phyloP scores from a whole-genome alignment of 306 rosid genomes.

The Prinsepia uniflora region DNA sequence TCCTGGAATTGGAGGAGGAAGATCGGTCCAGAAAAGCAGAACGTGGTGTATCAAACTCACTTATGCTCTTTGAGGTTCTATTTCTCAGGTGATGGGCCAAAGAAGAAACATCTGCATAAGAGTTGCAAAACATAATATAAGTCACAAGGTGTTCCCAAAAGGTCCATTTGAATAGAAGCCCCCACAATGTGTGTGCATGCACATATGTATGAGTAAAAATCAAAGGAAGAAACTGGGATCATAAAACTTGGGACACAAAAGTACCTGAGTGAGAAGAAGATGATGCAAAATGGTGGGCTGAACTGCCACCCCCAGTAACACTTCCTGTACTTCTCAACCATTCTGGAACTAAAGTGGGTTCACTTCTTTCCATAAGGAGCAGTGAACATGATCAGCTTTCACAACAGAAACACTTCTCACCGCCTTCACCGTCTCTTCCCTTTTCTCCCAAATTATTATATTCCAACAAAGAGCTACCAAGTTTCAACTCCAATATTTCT shows the following conservation, averaged over 20 bases:
- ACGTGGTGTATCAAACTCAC: conserved; percentile 75
- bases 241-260: neutral
- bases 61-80: conserved; percentile 54
- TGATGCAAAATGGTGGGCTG: conserved; percentile 75
- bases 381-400: conserved; percentile 75
- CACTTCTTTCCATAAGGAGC: conserved; percentile 97
- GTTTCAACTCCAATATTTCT: conserved; percentile 14
- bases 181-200: neutral
- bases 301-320: conserved; percentile 79
- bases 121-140: conserved; percentile 11
- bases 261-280: conserved; percentile 74
- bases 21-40: conserved; percentile 74
- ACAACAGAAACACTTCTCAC: conserved; percentile 34
- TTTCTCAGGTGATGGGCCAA: conserved; percentile 51
- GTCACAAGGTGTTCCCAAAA: neutral
- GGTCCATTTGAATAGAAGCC: neutral
- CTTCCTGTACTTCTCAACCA: conserved; percentile 95
- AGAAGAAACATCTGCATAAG: conserved; percentile 54
- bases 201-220: neutral
- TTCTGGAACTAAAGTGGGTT: conserved; percentile 97
- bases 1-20: conserved; percentile 75
- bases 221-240: neutral
- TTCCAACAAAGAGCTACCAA: conserved; percentile 10
- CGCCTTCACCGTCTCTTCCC: conserved; percentile 49
- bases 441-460: conserved; percentile 25